A percentile compares a stretch with the other conserved stretches of the same genome.
phyloP scores from a whole-genome alignment of 2,329 filamentous ascomycete genomes.

The Metarhizium robertsii region DNA sequence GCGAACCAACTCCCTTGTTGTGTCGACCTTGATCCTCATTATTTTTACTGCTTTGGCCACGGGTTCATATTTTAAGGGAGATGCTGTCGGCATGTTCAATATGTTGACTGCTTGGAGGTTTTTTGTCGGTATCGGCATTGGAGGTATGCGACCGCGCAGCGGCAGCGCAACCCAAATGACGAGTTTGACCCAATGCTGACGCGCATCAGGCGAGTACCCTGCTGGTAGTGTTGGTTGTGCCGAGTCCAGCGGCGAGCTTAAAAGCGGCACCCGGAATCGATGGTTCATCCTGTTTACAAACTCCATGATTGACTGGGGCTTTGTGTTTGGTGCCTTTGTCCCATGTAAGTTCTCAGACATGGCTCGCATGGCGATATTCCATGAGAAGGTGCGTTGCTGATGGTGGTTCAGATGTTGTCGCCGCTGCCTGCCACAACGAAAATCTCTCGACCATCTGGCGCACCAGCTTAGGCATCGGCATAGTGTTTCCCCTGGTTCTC shows the following conservation, averaged over 20 bases:
- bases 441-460: conserved; percentile 74
- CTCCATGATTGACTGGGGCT: conserved; percentile 75
- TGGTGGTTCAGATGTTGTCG: conserved; percentile 33
- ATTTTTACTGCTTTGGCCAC: conserved; percentile 74
- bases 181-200: neutral
- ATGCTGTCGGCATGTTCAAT: conserved; percentile 62
- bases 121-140: conserved; percentile 73
- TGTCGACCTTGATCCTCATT: conserved; percentile 78
- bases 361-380: neutral
- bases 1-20: conserved; percentile 69
- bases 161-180: neutral
- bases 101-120: conserved; percentile 75
- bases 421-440: conserved; percentile 44
- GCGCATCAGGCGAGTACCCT: conserved; percentile 55
- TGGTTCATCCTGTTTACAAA: conserved; percentile 93
- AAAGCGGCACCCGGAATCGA: conserved; percentile 69
- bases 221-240: conserved; percentile 77
- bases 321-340: conserved; percentile 71
- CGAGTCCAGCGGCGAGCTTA: conserved; percentile 76
- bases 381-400: neutral
- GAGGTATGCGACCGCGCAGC: conserved; percentile 32
- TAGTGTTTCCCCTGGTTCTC: conserved; percentile 66
- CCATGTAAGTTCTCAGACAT: conserved; percentile 34
- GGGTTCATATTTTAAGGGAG: conserved; percentile 66
- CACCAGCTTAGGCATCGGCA: conserved; percentile 66